phyloP scores from a whole-genome alignment of 129 eudicot genomes.

The sunflower (Helianthus annuus) region DNA sequence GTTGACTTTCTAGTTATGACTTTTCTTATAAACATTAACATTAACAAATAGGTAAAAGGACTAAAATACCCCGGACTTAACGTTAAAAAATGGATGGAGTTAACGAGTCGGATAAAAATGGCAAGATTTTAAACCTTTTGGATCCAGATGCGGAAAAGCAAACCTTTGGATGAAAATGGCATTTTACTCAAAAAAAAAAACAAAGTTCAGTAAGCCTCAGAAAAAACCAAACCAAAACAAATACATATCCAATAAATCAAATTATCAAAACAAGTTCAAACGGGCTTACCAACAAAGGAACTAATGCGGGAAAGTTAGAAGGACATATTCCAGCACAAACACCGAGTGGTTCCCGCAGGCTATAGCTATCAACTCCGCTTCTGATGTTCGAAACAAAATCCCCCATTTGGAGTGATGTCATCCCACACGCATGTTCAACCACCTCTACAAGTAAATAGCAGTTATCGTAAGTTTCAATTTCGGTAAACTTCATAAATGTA shows the following conservation, averaged over 20 bases:
- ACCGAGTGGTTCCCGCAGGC: constrained; percentile 90
- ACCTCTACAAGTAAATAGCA: constrained; percentile 62
- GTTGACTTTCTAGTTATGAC: too few relatives aligned
- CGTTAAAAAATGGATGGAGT: too few relatives aligned
- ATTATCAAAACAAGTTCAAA: constrained; percentile 2
- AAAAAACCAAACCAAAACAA: not conserved
- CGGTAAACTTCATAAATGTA: constrained; percentile 6
- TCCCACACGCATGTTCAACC: constrained; percentile 95
- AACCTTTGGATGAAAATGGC: too few relatives aligned
- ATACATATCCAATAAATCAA: not conserved
- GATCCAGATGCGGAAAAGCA: too few relatives aligned
- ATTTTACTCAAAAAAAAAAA: too few relatives aligned
- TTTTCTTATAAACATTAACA: too few relatives aligned
- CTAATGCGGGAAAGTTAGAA: constrained; percentile 89
- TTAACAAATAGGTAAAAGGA: too few relatives aligned
- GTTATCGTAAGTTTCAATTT: constrained; percentile 12
- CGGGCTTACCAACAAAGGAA: constrained; percentile 77
- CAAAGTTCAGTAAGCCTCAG: constrained; percentile 3
- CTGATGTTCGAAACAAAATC: constrained; percentile 80
- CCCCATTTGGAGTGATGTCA: constrained; percentile 88
- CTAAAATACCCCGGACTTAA: too few relatives aligned
- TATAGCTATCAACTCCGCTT: constrained; percentile 83
- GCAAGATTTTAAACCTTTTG: too few relatives aligned
- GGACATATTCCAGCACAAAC: constrained; percentile 98
- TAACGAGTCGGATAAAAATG: too few relatives aligned